A percentile compares a stretch with the other conserved stretches of the same genome.
Conservation (phyloP, 2,329 filamentous ascomycete species). For the Apiospora kogelbergensis region DNA sequence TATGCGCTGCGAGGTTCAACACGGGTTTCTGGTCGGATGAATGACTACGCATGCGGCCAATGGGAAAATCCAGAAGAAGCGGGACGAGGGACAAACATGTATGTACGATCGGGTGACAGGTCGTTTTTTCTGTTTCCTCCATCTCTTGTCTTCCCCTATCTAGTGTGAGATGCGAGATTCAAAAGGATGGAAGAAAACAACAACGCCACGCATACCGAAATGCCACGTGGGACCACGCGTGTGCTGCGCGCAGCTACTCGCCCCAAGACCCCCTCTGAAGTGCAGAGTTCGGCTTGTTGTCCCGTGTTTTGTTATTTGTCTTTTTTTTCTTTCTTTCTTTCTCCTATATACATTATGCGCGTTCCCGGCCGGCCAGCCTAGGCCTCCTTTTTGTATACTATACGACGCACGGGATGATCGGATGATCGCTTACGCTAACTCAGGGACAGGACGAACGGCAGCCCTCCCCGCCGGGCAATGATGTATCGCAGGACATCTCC, state of each 20-base stretch:
- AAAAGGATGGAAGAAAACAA: not conserved
- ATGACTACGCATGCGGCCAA: not conserved
- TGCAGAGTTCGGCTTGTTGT: not conserved
- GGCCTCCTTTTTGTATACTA: not conserved
- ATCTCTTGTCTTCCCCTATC: not conserved
- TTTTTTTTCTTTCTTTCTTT: not conserved
- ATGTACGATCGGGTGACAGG: constrained; percentile 2
- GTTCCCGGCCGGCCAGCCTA: not conserved
- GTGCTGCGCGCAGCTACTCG: not conserved
- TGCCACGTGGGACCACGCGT: not conserved
- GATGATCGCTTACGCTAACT: not conserved
- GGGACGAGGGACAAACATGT: not conserved
- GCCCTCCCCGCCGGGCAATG: not conserved
- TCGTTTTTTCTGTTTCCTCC: not conserved
- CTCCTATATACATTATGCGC: not conserved
- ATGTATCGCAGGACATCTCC: not conserved
- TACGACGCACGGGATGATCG: not conserved
- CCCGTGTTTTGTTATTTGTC: not conserved
- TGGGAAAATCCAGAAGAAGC: not conserved
- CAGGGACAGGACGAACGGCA: not conserved
- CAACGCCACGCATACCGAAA: not conserved
- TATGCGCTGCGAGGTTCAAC: not conserved
- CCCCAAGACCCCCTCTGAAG: not conserved
- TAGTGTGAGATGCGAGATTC: not conserved
- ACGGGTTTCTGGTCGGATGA: constrained; percentile 3